Evolutionary conservation across 176 grass and related monocot genomes (phyloP).

Genomic region (Pontederia paniculata): DNA sequence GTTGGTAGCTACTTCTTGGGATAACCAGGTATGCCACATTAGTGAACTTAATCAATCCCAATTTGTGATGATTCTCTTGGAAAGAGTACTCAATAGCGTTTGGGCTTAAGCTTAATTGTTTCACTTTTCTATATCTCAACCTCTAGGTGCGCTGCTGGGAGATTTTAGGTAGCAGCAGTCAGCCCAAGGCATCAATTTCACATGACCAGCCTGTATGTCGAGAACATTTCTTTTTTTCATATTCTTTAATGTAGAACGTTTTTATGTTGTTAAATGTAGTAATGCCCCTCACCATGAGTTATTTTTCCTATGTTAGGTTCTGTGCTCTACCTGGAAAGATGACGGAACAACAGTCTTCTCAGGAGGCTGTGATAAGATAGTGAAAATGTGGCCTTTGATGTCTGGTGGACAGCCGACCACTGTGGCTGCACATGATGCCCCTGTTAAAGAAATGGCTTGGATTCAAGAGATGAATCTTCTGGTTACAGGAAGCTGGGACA

Average conservation of each 20-base stretch:
- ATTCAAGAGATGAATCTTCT: constrained; percentile 84
- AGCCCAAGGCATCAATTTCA: constrained; percentile 82
- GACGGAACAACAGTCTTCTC: constrained; percentile 80
- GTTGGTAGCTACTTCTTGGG: constrained; percentile 59
- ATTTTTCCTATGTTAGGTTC: constrained; percentile 37
- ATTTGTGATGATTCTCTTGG: neutral
- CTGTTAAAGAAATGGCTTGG: constrained; percentile 67
- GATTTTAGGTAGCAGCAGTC: constrained; percentile 58
- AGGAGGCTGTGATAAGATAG: constrained; percentile 77
- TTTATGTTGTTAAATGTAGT: neutral
- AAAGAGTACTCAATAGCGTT: neutral
- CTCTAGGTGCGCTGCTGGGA: constrained; percentile 80
- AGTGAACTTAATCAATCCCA: no score
- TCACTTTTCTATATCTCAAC: neutral
- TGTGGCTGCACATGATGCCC: constrained; percentile 67
- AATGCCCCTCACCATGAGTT: constrained; percentile 9
- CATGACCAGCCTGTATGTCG: constrained; percentile 66
- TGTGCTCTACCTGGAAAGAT: constrained; percentile 87
- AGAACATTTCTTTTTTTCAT: neutral
- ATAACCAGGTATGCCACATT: constrained; percentile 37
- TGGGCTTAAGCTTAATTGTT: neutral
- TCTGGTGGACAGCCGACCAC: constrained; percentile 63
- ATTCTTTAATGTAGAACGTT: neutral
- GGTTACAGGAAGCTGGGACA: constrained; percentile 89
- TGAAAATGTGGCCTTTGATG: constrained; percentile 87